Percentiles rank a stretch among this genome's conserved stretches.
Evolutionary conservation across 31 red algal species (phyloP).

Genomic region (Pterothamnion heteromorphum): DNA sequence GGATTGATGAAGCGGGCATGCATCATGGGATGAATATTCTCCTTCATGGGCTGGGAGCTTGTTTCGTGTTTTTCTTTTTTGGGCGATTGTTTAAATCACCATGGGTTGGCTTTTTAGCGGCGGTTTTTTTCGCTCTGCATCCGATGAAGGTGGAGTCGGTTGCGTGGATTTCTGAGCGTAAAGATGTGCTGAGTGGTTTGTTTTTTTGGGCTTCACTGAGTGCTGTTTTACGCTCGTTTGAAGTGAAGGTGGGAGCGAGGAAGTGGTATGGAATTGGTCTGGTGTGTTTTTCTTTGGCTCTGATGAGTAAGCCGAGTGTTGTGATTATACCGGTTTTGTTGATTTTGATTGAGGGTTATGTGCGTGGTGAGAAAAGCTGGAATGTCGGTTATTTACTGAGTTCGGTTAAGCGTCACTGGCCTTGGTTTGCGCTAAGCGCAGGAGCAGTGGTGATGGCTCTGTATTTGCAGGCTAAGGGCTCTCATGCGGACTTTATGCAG

Average conservation of each 20-base stretch:
- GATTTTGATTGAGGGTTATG: not conserved
- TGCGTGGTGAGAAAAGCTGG: not conserved
- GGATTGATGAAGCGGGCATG: not conserved
- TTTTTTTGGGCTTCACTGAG: not conserved
- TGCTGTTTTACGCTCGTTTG: too few relatives aligned
- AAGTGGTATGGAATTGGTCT: not conserved
- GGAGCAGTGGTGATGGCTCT: not conserved
- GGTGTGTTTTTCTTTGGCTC: not conserved
- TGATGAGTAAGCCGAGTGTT: not conserved
- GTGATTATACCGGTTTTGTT: not conserved
- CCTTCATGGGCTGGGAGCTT: not conserved
- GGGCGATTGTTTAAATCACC: not conserved
- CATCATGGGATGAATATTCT: slow-evolving; percentile 12
- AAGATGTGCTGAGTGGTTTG: not conserved
- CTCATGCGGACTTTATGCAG: not conserved
- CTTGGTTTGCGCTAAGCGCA: not conserved
- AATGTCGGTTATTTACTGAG: not conserved
- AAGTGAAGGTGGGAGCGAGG: too few relatives aligned
- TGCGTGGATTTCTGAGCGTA: slow-evolving; percentile 17
- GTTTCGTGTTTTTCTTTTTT: not conserved
- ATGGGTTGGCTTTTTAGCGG: not conserved
- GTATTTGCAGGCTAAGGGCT: not conserved
- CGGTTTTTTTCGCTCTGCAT: slow-evolving; percentile 30
- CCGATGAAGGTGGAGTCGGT: slow-evolving; percentile 40
- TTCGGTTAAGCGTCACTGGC: not conserved